These are phyloP conservation scores for Botrytis fragariae DNA, from an alignment of 2,329 filamentous ascomycete species.

Conservation along the genomic window DNA sequence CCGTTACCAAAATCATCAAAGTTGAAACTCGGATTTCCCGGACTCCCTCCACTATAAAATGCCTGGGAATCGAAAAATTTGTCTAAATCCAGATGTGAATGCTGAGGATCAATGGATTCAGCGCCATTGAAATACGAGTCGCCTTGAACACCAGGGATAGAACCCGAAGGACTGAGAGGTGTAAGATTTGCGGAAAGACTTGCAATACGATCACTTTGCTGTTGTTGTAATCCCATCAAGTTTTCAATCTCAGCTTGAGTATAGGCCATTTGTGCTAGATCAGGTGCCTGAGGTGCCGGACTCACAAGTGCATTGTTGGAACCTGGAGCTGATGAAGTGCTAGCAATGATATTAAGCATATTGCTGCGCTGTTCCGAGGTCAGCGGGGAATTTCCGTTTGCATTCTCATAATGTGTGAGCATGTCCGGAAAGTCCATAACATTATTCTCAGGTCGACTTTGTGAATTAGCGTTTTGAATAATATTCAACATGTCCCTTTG, in stretches of 20 bases:
- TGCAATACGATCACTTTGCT: slow-evolving; percentile 75
- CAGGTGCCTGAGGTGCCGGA: slow-evolving; percentile 43
- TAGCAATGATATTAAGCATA: slow-evolving; percentile 60
- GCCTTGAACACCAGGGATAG: slow-evolving; percentile 66
- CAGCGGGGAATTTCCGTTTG: slow-evolving; percentile 53
- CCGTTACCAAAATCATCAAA: slow-evolving; percentile 27
- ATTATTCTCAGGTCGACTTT: slow-evolving; percentile 41
- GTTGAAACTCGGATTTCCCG: slow-evolving; percentile 25
- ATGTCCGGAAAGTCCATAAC: slow-evolving; percentile 53
- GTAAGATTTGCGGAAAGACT: slow-evolving; percentile 71
- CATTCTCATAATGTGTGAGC: slow-evolving; percentile 38
- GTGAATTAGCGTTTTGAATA: slow-evolving; percentile 62
- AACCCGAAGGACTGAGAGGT: slow-evolving; percentile 76
- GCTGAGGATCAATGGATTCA: slow-evolving; percentile 39
- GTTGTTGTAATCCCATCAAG: slow-evolving; percentile 72
- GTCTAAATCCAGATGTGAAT: slow-evolving; percentile 47
- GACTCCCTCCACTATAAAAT: slow-evolving; percentile 40
- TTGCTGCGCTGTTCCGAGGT: slow-evolving; percentile 58
- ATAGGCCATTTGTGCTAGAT: slow-evolving; percentile 60
- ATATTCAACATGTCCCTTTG: slow-evolving; percentile 64
- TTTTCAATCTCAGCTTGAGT: slow-evolving; percentile 76
- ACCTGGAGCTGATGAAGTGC: slow-evolving; percentile 30
- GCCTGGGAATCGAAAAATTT: slow-evolving; percentile 47
- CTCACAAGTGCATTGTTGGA: slow-evolving; percentile 37
- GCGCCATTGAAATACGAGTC: slow-evolving; percentile 37